Evolutionary conservation across 768 basidiomycete genomes (phyloP).

Genomic region (Auriculariales sp.): DNA sequence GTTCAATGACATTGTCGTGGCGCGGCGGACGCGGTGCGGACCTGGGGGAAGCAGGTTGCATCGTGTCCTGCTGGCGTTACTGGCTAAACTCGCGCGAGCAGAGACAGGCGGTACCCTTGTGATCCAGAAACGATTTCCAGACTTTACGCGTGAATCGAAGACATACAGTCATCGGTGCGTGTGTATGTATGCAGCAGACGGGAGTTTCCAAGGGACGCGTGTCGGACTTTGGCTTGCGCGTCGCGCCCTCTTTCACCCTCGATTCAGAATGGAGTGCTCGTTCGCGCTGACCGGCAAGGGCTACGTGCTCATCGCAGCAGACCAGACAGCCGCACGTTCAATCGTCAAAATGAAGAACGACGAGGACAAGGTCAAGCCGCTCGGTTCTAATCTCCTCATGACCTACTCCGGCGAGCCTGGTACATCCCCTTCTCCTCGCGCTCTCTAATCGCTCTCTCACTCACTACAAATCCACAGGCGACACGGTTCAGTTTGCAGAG

Average conservation of each 20-base stretch:
- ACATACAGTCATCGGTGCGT: conserved; percentile 66
- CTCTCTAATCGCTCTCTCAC: background rate
- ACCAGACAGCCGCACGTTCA: conserved; percentile 77
- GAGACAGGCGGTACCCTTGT: conserved; percentile 33
- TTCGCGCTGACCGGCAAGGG: conserved; percentile 87
- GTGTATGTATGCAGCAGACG: no score
- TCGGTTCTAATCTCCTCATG: conserved; percentile 91
- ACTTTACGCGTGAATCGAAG: conserved; percentile 65
- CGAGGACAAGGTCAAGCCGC: conserved; percentile 89
- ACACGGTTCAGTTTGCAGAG: conserved; percentile 94
- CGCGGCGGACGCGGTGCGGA: no score
- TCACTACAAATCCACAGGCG: conserved; percentile 36
- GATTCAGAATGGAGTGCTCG: conserved; percentile 80
- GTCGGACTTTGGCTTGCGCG: no score
- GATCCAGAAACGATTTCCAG: conserved; percentile 69
- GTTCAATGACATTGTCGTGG: background rate
- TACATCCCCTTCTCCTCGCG: conserved; percentile 15
- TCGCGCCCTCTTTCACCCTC: no score
- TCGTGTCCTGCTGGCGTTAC: no score
- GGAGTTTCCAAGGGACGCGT: no score
- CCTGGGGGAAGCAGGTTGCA: no score
- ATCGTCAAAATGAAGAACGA: conserved; percentile 97
- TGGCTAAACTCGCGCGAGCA: conserved; percentile 2
- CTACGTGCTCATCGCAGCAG: conserved; percentile 84
- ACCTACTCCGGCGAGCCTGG: conserved; percentile 91